Evolutionary conservation across 2,329 filamentous ascomycete genomes (phyloP), one percentile per base, ranked within the genome.

Genomic region (Diplocarpon rosae): DNA sequence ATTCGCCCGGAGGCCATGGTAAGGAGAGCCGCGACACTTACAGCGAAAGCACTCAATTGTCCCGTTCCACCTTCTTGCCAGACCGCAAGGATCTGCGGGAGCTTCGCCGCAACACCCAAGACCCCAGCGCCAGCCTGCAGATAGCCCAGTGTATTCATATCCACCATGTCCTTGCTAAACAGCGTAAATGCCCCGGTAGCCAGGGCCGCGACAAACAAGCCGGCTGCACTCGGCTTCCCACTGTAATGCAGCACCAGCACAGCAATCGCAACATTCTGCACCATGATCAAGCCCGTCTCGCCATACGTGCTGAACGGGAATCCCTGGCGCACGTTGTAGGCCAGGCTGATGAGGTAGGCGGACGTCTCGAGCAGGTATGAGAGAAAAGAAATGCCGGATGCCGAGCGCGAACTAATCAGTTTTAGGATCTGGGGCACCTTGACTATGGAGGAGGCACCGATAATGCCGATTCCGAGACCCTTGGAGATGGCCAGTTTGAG

Each of bases 371-470:
- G 85, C 29, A 92, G 73, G 69, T 95, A 96, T 28, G 85, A 84
- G 36, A 94, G 75, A 68, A 96, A 94, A 39, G 80, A 87, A 50
- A 98, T 76, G 56, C 92, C 92, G 36, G 78, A 76, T 24, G 88
- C 80, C 39, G 87, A 95, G 59, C 80, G 76, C 38, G 86, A 88
- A 60, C 73, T 73, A 59, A 92, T 67, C 41, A 98, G 80, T 71
- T 98, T 98, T 64, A 95, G 66, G 62, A 98, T 90, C 71, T 98
- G 92, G 0, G 92, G 92, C 20, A 98, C 80, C 70, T 98, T 98
- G 70, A 98, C 89, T 57, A 96, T 79, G 43, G 85, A 81, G 24
- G 85, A 89, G 42, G 88, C 87, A 55, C 76, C 83, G 61, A 98
- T 88, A 67, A 98, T 98, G 63, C 81, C 92, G 56, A 96, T 82